Conservation (phyloP, 1,284 basidiomycete genomes). For the Hypsizygus ulmarius region DNA sequence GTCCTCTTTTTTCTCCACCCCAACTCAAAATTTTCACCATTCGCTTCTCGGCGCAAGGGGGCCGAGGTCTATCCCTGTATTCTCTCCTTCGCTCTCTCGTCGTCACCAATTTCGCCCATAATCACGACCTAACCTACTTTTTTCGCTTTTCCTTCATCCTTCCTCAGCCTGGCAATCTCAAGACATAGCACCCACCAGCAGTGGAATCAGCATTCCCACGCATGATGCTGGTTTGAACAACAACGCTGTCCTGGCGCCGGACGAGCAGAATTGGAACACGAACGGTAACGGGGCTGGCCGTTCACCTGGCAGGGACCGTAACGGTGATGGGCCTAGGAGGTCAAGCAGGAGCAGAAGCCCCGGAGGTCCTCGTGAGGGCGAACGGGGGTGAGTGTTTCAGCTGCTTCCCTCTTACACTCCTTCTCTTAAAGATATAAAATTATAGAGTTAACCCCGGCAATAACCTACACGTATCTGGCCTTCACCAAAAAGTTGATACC, state of each 20-base stretch:
- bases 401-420: neutral
- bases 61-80: constrained; percentile 10
- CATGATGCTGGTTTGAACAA: constrained; percentile 50
- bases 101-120: constrained; percentile 22
- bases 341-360: constrained; percentile 74
- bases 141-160: constrained; percentile 26
- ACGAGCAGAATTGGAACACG: constrained; percentile 41
- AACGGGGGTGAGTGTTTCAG: constrained; percentile 48
- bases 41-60: constrained; percentile 13
- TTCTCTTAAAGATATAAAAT: neutral
- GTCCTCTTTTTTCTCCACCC: constrained; percentile 14
- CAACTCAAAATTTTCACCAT: constrained; percentile 17
- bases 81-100: constrained; percentile 15
- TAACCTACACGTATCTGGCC: constrained; percentile 93
- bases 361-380: constrained; percentile 41
- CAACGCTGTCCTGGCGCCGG: constrained; percentile 37
- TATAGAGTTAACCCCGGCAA: constrained; percentile 80
- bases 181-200: constrained; percentile 64
- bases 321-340: constrained; percentile 52
- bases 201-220: constrained; percentile 67
- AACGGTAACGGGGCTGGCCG: constrained; percentile 39
- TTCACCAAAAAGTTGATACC: constrained; percentile 79
- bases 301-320: constrained; percentile 47
- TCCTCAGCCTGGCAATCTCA: constrained; percentile 74
- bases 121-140: constrained; percentile 36